Evolutionary conservation across 352 stramenopile species (phyloP), one percentile per base, ranked within the genome.

Genomic region (Aphanomyces stellatus): DNA sequence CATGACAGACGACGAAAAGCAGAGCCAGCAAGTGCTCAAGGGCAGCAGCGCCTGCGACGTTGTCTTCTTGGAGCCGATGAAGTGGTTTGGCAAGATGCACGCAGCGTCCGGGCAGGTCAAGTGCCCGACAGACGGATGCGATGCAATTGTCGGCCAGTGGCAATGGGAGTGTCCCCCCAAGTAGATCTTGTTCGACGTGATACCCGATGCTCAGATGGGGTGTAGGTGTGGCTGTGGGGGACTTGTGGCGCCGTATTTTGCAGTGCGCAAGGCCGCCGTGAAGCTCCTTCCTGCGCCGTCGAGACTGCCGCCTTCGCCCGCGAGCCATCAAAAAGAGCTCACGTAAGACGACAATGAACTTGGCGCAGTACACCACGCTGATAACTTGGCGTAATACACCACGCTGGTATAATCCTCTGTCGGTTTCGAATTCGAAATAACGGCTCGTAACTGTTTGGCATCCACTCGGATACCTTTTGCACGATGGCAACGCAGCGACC

Each of bases 21-120:
- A 81, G 60, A 30, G 85, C 17, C 33, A 53, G 24, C 66, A 71
- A 3, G 40, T 82, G 30, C 15, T 83, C 27, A 56, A 76, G 37
- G 17, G 61, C 4, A 64, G 51, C 7, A 41, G 76, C 34, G 51
- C 51, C 33, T 84, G 76, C 43, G 66, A 73, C 0, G 68, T 81
- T 63, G 83, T 77, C 73, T 80, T 77, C 59, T 62, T 88, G 15
- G 79, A 88, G 33, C 77, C 79, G 24, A 76, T 80, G 55, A 6
- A 61, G 27, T 88, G 79, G 79, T 74, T 78, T 34, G 51, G 82
- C 24, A 69, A 73, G 13, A 55, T 74, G 51, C 31, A 61, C 31
- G 42, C 49, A 10, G 35, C 64, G 15, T 65, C 73, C 13, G 79
- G 79, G 6, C 25, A 60, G 46, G 75, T 88, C 53, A 62, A 61